Percentiles rank a stretch among this genome's conserved stretches.
phyloP scores from a whole-genome alignment of 805 yeast genomes.

The Metschnikowia continentalis region DNA sequence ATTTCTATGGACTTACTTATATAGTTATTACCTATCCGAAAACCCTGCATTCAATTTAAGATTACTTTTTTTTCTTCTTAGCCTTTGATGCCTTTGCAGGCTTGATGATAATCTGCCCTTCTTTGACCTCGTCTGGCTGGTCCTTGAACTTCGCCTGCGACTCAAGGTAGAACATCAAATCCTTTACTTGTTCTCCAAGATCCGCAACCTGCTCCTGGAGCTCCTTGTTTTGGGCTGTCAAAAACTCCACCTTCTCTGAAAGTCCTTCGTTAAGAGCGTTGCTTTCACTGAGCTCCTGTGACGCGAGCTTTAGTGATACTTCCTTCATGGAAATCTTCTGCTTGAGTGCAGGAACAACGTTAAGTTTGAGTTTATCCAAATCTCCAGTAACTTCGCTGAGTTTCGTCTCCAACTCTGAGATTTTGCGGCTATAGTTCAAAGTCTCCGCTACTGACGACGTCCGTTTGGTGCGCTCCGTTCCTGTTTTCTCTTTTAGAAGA shows the following conservation, averaged over 20 bases:
- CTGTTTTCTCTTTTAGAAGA: slow-evolving; percentile 23
- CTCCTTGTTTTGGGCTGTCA: slow-evolving; percentile 23
- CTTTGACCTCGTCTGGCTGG: slow-evolving; percentile 66
- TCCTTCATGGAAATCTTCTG: slow-evolving; percentile 28
- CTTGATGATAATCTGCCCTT: slow-evolving; percentile 59
- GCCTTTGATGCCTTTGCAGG: slow-evolving; percentile 15
- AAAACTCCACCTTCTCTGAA: slow-evolving; percentile 34
- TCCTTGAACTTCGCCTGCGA: slow-evolving; percentile 67
- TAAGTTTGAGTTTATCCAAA: slow-evolving; percentile 19
- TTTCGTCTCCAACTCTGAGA: slow-evolving; percentile 25
- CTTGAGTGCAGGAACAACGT: slow-evolving; percentile 31
- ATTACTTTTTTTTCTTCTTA: slow-evolving; percentile 7
- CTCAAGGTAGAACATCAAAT: slow-evolving; percentile 76
- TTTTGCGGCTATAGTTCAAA: neutral
- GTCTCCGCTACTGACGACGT: slow-evolving; percentile 13
- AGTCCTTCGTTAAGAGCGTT: slow-evolving; percentile 37
- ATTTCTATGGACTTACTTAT: no score
- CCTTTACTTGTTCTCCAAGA: slow-evolving; percentile 60
- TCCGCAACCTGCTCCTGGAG: slow-evolving; percentile 43
- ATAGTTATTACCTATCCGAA: neutral
- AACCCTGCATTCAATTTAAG: neutral
- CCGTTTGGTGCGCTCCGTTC: slow-evolving; percentile 9
- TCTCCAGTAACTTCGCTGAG: slow-evolving; percentile 16
- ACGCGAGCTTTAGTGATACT: slow-evolving; percentile 24
- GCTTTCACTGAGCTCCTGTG: slow-evolving; percentile 30